Evolutionary conservation across 2,329 filamentous ascomycete species (phyloP), one percentile per base, ranked within the genome.

Genomic region (Aspergillus aculeatus): DNA sequence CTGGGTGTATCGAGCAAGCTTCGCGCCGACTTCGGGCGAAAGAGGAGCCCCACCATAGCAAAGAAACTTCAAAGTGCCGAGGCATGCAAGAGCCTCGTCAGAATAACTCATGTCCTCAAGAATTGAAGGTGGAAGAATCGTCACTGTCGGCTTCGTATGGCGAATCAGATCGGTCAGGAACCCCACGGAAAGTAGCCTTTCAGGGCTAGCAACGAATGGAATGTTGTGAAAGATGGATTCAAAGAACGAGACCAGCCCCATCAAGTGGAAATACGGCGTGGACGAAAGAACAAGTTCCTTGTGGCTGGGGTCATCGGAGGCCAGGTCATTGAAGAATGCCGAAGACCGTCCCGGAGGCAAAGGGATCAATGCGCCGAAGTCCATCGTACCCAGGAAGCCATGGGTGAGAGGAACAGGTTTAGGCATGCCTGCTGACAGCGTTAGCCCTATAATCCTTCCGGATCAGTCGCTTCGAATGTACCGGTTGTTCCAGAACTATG

Each of bases 401-500:
- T 72, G 64, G 3, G 69, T 71, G 10, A 74, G 61, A n/a, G 57
- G 59, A 5, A 73, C 69, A 4, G 66, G 70, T 44, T 74, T 74
- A 2, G 72, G 72, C 61, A 70, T 61, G 16, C 70, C 71, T 72
- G 31, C 5, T 12, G 0, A 10, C 1, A 16, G 84, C 57, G 53
- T 53, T 23, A 14, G n/a, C 5, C 6, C 32, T 16, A 12, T 12
- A 23, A 2, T 44, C 2, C 26, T 10, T 29, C 7, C 26, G 11
- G 44, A 35, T 16, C 11, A 48, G 14, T 10, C 38, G 10, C 5
- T 24, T 6, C 11, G 32, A 19, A 58, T 62, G 44, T 59, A 73
- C 74, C 74, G 14, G 74, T 76, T 2, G 73, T 73, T 24, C 74
- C 74, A n/a, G 74, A 76, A 19, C 73, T 76, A 58, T 76, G 75